phyloP scores from a whole-genome alignment of 139 green algal genomes.

The Volvox reticuliferus region DNA sequence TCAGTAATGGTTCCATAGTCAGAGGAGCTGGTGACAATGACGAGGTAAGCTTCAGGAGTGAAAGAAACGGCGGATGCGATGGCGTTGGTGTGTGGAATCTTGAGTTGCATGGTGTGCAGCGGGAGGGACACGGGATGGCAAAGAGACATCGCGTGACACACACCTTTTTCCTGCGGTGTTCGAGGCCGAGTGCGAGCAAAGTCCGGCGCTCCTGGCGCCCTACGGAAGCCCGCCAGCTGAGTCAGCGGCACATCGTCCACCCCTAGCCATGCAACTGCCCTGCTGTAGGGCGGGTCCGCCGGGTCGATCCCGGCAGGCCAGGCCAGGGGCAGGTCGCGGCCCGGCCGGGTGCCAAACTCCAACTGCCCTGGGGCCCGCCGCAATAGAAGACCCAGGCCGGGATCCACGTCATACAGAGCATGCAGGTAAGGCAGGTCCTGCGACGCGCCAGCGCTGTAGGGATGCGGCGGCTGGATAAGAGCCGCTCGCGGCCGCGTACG shows the following conservation, averaged over 20 bases:
- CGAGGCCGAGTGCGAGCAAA: conserved; percentile 33
- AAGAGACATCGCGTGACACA: not conserved
- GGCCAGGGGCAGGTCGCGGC: not conserved
- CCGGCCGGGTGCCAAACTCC: not conserved
- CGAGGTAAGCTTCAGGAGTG: too few relatives aligned
- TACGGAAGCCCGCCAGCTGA: conserved; percentile 40
- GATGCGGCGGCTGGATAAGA: not conserved
- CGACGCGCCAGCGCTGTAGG: not conserved
- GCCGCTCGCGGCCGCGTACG: conserved; percentile 3
- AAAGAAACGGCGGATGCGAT: too few relatives aligned
- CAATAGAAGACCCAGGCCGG: not conserved
- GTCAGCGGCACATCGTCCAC: conserved; percentile 54
- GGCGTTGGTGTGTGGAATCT: too few relatives aligned
- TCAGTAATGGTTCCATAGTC: too few relatives aligned
- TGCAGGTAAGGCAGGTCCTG: conserved; percentile 20
- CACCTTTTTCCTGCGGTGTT: not conserved
- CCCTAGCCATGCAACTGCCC: conserved; percentile 5
- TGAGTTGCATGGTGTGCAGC: too few relatives aligned
- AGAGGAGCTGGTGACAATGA: too few relatives aligned
- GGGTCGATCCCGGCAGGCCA: conserved; percentile 16
- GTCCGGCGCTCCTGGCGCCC: conserved; percentile 16
- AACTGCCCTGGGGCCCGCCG: not conserved
- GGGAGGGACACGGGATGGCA: too few relatives aligned
- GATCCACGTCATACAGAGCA: conserved; percentile 29
- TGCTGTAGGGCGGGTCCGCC: not conserved